A percentile compares a stretch with the other conserved stretches of the same genome.
phyloP scores from a whole-genome alignment of 352 stramenopile genomes.

The Phytophthora quininea region DNA sequence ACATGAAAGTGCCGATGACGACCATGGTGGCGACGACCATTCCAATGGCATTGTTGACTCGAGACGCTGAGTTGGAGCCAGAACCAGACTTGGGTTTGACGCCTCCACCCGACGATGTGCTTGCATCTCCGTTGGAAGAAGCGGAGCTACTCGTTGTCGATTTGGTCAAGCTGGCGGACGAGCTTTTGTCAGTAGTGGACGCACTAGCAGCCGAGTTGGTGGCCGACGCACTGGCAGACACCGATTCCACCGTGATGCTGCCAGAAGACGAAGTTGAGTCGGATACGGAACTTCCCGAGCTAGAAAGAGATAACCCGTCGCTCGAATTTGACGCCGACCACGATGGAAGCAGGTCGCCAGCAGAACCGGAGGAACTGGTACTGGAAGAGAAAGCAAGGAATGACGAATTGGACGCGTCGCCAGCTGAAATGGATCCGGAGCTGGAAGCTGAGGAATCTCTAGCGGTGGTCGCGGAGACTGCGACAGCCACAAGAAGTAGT shows the following conservation, averaged over 20 bases:
- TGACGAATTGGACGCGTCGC: slow-evolving; percentile 6
- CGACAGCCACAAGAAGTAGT: slow-evolving; percentile 8
- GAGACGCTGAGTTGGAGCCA: slow-evolving; percentile 9
- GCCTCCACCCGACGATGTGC: slow-evolving; percentile 2
- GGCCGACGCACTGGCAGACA: not conserved
- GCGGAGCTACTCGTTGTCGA: not conserved
- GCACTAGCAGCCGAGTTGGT: not conserved
- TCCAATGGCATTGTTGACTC: not conserved
- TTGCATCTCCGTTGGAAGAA: slow-evolving; percentile 2
- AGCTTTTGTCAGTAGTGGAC: slow-evolving; percentile 5
- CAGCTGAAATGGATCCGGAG: slow-evolving; percentile 12
- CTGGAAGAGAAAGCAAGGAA: slow-evolving; percentile 1
- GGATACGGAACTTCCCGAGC: slow-evolving; percentile 2
- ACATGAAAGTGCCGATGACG: slow-evolving; percentile 4
- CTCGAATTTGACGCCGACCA: slow-evolving; percentile 6
- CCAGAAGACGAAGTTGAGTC: slow-evolving; percentile 5
- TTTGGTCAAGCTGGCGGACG: slow-evolving; percentile 7
- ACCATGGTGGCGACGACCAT: not conserved
- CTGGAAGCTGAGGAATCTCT: slow-evolving; percentile 17
- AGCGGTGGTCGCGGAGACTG: slow-evolving; percentile 3
- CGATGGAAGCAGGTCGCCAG: slow-evolving; percentile 1
- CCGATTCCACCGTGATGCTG: not conserved
- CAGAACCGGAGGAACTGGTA: not conserved
- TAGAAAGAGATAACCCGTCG: slow-evolving; percentile 8
- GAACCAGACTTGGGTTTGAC: slow-evolving; percentile 6